A percentile compares a stretch with the other conserved stretches of the same genome.
Conservation (phyloP, 805 yeast genomes). For the Candida orba region DNA sequence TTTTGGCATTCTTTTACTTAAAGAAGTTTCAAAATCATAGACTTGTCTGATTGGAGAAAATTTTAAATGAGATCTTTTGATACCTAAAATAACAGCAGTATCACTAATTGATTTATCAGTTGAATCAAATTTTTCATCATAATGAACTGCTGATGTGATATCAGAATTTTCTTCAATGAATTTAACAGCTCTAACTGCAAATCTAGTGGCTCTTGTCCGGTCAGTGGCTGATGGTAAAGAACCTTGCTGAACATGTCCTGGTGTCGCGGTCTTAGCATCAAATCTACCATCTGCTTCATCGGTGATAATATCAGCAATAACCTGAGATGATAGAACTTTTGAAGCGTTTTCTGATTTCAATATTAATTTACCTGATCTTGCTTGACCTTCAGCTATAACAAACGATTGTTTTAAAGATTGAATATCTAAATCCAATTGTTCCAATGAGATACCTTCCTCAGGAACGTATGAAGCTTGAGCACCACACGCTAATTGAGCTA, state of each 20-base stretch:
- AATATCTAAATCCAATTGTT: slow-evolving; percentile 59
- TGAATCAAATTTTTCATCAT: slow-evolving; percentile 35
- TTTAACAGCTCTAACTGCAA: slow-evolving; percentile 61
- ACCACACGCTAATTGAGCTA: slow-evolving; percentile 62
- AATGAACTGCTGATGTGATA: slow-evolving; percentile 37
- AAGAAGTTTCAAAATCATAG: slow-evolving; percentile 83
- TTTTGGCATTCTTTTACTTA: slow-evolving; percentile 80
- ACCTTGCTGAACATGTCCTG: slow-evolving; percentile 87
- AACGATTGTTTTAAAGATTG: slow-evolving; percentile 52
- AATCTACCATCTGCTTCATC: slow-evolving; percentile 59
- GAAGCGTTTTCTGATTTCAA: slow-evolving; percentile 66
- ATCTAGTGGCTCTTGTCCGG: slow-evolving; percentile 65
- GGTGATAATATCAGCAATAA: slow-evolving; percentile 60
- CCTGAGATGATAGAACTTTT: slow-evolving; percentile 57
- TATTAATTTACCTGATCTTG: slow-evolving; percentile 62
- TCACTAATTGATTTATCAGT: slow-evolving; percentile 31
- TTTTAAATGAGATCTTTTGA: slow-evolving; percentile 65
- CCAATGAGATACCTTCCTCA: slow-evolving; percentile 56
- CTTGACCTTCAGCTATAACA: slow-evolving; percentile 54
- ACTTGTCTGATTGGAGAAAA: slow-evolving; percentile 69
- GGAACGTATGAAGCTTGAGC: slow-evolving; percentile 74
- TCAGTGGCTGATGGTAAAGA: slow-evolving; percentile 72
- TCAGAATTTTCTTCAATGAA: slow-evolving; percentile 48
- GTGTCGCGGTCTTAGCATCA: slow-evolving; percentile 73
- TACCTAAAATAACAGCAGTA: slow-evolving; percentile 81